phyloP scores from a whole-genome alignment of 2,329 filamentous ascomycete genomes.

The Fusarium udum region DNA sequence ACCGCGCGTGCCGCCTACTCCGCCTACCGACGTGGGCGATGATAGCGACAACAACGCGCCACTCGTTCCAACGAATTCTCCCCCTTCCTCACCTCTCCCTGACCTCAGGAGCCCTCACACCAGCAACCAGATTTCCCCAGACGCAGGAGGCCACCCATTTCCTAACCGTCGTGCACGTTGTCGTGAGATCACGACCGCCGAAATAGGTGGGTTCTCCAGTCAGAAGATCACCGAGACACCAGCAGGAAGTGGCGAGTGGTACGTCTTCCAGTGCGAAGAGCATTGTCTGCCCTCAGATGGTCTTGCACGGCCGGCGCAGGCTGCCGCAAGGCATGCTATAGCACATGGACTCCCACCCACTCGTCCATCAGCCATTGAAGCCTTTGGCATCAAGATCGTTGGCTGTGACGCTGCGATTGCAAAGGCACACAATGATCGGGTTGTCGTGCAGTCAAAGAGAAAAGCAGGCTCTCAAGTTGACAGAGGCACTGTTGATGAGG shows the following conservation, averaged over 20 bases:
- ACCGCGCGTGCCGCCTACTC: background rate
- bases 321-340: background rate
- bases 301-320: background rate
- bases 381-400: background rate
- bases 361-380: background rate
- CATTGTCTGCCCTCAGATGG: background rate
- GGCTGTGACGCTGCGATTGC: background rate
- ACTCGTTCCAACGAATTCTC: background rate
- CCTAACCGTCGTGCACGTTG: background rate
- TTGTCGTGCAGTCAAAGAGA: rapidly evolving
- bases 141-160: background rate
- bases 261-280: background rate
- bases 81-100: rapidly evolving
- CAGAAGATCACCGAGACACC: background rate
- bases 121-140: background rate
- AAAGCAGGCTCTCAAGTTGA: rapidly evolving
- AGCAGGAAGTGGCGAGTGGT: background rate
- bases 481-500: rapidly evolving
- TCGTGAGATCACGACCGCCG: no score
- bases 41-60: background rate
- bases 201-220: background rate
- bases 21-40: background rate
- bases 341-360: rapidly evolving
- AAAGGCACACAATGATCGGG: background rate
- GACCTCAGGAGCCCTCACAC: rapidly evolving